Evolutionary conservation across 257 asterid genomes (phyloP).

Genomic region (Handroanthus guayacan): DNA sequence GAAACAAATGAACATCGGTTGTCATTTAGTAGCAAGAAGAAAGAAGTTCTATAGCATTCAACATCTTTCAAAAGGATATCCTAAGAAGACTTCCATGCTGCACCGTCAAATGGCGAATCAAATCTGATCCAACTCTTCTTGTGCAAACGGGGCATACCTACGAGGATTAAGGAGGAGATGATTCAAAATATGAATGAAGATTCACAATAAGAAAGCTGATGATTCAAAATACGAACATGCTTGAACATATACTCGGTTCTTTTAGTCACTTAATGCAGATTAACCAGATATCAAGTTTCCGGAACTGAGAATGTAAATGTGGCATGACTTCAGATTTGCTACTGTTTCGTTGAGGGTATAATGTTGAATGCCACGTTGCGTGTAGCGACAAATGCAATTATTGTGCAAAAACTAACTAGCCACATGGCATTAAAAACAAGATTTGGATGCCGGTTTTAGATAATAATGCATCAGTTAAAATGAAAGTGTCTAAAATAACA

Average conservation of each 20-base stretch:
- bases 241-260: neutral
- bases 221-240: neutral
- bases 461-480: too few relatives aligned
- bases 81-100: conserved; percentile 77
- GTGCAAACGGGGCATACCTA: conserved; percentile 88
- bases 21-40: conserved; percentile 19
- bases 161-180: neutral
- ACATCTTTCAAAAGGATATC: conserved; percentile 64
- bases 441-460: neutral
- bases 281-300: neutral
- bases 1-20: neutral
- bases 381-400: neutral
- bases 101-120: conserved; percentile 73
- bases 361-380: neutral
- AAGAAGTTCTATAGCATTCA: conserved; percentile 26
- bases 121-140: conserved; percentile 66
- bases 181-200: neutral
- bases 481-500: too few relatives aligned
- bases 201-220: too few relatives aligned
- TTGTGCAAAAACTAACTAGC: neutral
- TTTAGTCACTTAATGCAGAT: neutral
- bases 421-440: neutral
- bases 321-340: neutral
- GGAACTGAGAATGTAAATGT: neutral
- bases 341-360: neutral